Percentiles rank a stretch among this genome's conserved stretches.
phyloP scores from a whole-genome alignment of 2,329 filamentous ascomycete species.

The Lecanosticta acicola region DNA sequence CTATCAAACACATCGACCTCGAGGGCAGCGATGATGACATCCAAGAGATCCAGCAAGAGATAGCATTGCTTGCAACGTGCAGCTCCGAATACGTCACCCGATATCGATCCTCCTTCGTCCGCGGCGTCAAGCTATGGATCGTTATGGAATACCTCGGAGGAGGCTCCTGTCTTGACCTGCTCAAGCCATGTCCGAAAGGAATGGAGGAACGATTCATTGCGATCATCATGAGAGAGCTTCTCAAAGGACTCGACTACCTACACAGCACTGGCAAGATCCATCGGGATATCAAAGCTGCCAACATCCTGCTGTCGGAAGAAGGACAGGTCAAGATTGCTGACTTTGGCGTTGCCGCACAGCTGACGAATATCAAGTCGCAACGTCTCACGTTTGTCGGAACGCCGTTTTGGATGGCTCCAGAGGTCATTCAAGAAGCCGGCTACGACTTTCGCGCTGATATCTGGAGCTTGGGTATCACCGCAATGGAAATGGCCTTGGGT shows the following conservation, averaged over 20 bases:
- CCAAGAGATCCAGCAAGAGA: conserved; percentile 95
- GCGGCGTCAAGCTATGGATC: conserved; percentile 96
- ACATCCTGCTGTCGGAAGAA: conserved; percentile 85
- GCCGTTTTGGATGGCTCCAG: conserved; percentile 94
- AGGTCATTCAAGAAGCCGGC: conserved; percentile 82
- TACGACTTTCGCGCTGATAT: conserved; percentile 89
- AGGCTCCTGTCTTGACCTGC: conserved; percentile 86
- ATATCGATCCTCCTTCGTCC: conserved; percentile 94
- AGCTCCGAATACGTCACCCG: conserved; percentile 90
- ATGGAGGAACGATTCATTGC: conserved; percentile 89
- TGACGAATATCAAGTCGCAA: conserved; percentile 96
- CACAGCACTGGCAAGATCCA: conserved; percentile 94
- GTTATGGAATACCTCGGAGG: conserved; percentile 98
- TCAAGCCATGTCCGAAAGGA: conserved; percentile 68
- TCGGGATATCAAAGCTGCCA: conserved; percentile 96
- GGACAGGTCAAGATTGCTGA: conserved; percentile 90
- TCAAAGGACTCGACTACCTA: conserved; percentile 86
- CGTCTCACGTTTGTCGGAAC: conserved; percentile 97
- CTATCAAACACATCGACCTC: conserved; percentile 98
- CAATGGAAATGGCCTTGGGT: conserved; percentile 81
- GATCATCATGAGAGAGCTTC: conserved; percentile 85
- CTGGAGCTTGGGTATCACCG: conserved; percentile 88
- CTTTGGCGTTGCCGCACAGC: conserved; percentile 92
- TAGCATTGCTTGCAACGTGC: conserved; percentile 90
- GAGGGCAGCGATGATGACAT: conserved; percentile 99